Base-by-base conservation (phyloP, 305 asterid genomes). In the Fraxinus velutina region DNA sequence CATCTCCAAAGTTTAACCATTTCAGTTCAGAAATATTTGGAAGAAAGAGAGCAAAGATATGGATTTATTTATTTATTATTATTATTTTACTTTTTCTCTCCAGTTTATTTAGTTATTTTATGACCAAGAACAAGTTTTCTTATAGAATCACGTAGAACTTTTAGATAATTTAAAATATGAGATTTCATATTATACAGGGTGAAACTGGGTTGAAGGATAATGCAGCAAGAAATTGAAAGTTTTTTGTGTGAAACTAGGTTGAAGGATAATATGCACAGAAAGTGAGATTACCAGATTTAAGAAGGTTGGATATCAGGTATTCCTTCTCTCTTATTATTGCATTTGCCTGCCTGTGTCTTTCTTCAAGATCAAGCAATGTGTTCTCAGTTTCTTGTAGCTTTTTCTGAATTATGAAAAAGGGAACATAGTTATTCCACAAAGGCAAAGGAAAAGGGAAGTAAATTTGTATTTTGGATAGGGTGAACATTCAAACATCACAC, bases 291-390 rank as follows among this genome's bases (percentile, higher is more conserved):
- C 93, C 93, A 44, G 93, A 89, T 76, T 80, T 81, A 64, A 87
- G 82, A 79, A 88, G 85, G 37, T 86, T 60, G 78, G 50, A 79
- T 79, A 89, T 83, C 55, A 88, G 37, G 75, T 79, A 68, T 76
- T 89, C 91, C 83, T 90, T 88, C 84, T 88, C 88, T 55, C 77
- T 87, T 68, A 83, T 81, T 73, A 64, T 76, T 64, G 74, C 89
- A 82, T 86, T 84, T 2, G 80, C 88, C 60, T 64, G 87, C 60
- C 78, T 78, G 66, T 85, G 73, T 81, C 86, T 80, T 75, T 82
- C 84, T 87, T 89, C 91, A 70, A 87, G 84, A 77, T 84, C 83
- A 29, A 74, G 52, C 85, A 90, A 85, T 57, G 91, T 50, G 86
- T 81, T 85, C 83, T 57, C 86, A 78, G 78, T 89, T 79, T 85